Conservation (phyloP, 331 rosid species). For the Pyrus hybrid region DNA sequence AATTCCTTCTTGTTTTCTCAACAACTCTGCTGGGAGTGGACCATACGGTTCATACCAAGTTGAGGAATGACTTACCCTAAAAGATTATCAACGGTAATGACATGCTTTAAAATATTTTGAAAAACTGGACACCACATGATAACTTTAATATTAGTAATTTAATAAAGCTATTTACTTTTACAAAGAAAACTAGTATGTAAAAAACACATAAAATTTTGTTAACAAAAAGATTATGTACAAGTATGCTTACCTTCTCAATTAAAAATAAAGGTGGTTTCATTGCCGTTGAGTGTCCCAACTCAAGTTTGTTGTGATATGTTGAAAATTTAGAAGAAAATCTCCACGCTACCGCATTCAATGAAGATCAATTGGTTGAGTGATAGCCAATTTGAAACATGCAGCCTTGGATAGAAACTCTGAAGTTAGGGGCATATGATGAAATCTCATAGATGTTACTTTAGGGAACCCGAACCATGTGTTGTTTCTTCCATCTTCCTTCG, state of each 20-base stretch:
- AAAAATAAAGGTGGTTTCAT: background rate
- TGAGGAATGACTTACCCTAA: background rate
- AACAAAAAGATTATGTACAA: background rate
- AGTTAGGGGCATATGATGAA: background rate
- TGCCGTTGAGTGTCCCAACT: too few species aligned
- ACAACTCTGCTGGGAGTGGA: background rate
- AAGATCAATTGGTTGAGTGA: fast-evolving
- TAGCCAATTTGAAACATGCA: background rate
- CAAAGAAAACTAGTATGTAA: too few species aligned
- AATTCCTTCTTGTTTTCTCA: background rate
- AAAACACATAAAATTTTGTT: too few species aligned
- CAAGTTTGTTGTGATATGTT: too few species aligned
- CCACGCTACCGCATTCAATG: background rate
- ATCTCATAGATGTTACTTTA: background rate
- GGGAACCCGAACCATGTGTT: background rate
- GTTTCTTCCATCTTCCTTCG: background rate
- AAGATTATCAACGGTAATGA: background rate
- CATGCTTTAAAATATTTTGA: too few species aligned
- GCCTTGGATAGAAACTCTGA: background rate
- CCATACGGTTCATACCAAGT: background rate
- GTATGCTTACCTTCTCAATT: too few species aligned
- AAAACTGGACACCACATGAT: too few species aligned
- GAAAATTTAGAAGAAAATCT: too few species aligned
- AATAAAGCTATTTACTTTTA: too few species aligned
- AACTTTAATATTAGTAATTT: too few species aligned